A percentile compares a stretch with the other conserved stretches of the same genome.
Conservation (phyloP, 1,284 basidiomycete species). For the Ganoderma boninense region DNA sequence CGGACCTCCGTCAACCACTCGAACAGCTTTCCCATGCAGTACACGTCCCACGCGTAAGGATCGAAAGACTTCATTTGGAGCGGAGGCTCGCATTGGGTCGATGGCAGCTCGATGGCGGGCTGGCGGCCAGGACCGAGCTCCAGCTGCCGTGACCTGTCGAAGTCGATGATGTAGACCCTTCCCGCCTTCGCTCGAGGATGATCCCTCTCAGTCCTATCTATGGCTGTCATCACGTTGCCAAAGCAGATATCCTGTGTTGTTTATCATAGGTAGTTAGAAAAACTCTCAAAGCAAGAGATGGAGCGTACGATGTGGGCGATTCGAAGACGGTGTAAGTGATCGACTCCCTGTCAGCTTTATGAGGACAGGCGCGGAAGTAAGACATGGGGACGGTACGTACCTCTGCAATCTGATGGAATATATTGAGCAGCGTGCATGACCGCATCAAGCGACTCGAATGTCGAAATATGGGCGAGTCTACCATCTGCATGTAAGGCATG, state of each 20-base stretch:
- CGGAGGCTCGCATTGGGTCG: background rate
- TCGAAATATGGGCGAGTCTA: background rate
- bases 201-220: background rate
- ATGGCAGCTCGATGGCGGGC: background rate
- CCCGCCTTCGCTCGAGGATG: background rate
- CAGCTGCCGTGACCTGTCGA: background rate
- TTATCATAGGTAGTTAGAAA: background rate
- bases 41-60: background rate
- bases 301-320: background rate
- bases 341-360: background rate
- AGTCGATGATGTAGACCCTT: background rate
- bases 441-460: background rate
- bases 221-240: background rate
- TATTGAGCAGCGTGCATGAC: background rate
- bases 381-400: background rate
- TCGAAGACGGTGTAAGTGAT: background rate
- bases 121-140: background rate
- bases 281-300: background rate
- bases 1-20: background rate
- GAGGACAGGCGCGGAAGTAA: background rate
- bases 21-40: background rate
- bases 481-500: background rate
- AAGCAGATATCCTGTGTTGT: background rate
- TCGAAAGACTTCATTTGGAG: background rate
- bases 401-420: conserved; percentile 1